Conservation (phyloP, 176 grass and related monocot species). For the Thalia dealbata region DNA sequence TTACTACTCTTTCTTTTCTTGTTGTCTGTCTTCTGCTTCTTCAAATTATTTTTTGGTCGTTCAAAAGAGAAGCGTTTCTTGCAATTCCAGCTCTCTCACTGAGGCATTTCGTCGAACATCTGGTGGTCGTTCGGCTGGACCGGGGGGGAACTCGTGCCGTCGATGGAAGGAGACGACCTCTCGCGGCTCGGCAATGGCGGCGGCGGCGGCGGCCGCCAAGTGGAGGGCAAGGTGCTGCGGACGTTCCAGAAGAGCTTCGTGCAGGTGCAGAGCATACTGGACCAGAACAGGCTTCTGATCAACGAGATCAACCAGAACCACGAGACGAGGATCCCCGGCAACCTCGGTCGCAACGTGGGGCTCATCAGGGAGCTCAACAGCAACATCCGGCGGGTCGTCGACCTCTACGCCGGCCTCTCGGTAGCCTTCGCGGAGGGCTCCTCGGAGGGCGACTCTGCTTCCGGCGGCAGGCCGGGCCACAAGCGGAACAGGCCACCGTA, state of each 20-base stretch:
- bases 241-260: slow-evolving; percentile 9
- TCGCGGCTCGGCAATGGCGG: background rate
- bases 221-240: background rate
- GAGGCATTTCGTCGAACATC: too few relatives aligned
- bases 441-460: background rate
- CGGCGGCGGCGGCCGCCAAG: background rate
- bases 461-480: background rate
- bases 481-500: background rate
- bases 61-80: too few relatives aligned
- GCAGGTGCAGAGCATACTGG: slow-evolving; percentile 8
- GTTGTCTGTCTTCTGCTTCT: too few relatives aligned
- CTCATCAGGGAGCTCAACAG: slow-evolving; percentile 6
- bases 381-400: slow-evolving; percentile 7
- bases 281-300: slow-evolving; percentile 8
- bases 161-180: background rate
- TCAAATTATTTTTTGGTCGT: too few relatives aligned
- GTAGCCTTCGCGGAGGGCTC: background rate
- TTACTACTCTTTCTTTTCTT: too few relatives aligned
- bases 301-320: slow-evolving; percentile 14
- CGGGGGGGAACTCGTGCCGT: too few relatives aligned
- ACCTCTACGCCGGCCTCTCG: slow-evolving; percentile 2
- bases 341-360: background rate
- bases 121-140: too few relatives aligned
- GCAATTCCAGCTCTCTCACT: too few relatives aligned
- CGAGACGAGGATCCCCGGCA: slow-evolving; percentile 1